phyloP scores from a whole-genome alignment of 2,329 filamentous ascomycete species.

The Colletotrichum higginsianum region DNA sequence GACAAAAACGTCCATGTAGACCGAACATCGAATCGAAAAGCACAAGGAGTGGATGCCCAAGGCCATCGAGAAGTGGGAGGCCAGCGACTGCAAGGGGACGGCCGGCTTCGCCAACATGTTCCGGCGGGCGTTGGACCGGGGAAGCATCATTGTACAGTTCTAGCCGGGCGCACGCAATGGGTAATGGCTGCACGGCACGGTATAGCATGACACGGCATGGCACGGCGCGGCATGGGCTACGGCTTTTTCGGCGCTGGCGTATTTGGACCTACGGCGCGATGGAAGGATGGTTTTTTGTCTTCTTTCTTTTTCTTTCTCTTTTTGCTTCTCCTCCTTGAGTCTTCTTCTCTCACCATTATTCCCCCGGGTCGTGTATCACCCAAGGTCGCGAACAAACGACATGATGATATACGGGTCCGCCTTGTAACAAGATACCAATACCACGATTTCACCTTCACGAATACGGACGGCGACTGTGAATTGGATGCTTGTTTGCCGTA shows the following conservation, averaged over 20 bases:
- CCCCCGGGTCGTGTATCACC: neutral
- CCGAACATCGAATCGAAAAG: conserved; percentile 74
- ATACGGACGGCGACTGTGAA: too few relatives aligned
- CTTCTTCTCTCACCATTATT: neutral
- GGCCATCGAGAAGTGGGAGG: conserved; percentile 67
- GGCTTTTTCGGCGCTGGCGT: conserved; percentile 12
- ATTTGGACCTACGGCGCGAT: neutral
- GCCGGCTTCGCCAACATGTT: conserved; percentile 68
- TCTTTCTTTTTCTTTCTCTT: neutral
- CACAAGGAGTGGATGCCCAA: conserved; percentile 75
- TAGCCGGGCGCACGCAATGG: neutral
- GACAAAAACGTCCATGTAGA: conserved; percentile 54
- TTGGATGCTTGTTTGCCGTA: too few relatives aligned
- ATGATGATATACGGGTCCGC: neutral
- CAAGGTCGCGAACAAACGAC: neutral
- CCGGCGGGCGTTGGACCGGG: conserved; percentile 61
- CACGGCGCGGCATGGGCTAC: conserved; percentile 5
- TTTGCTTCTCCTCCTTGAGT: neutral
- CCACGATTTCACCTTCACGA: neutral
- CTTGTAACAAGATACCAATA: neutral
- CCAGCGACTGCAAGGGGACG: conserved; percentile 69
- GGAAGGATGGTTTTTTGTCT: neutral
- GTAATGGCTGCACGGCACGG: too few relatives aligned
- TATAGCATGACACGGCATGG: too few relatives aligned
- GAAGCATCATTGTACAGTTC: conserved; percentile 48